Evolutionary conservation across 306 rosid genomes (phyloP).

Genomic region (Aeschynomene evenia): DNA sequence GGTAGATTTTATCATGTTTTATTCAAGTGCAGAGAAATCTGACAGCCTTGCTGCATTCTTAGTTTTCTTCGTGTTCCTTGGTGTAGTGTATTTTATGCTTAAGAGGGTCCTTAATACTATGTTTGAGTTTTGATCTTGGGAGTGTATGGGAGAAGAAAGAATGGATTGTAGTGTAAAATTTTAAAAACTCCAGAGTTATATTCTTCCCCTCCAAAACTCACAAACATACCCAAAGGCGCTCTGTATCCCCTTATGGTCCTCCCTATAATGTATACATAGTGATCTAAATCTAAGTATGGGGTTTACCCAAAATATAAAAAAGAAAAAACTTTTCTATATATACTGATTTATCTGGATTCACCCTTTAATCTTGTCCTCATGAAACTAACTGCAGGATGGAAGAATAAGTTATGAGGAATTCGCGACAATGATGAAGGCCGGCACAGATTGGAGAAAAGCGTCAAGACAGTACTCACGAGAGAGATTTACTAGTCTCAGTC

Average conservation of each 20-base stretch:
- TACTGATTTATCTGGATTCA: slow-evolving; percentile 12
- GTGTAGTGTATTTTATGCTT: neutral
- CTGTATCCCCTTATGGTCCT: neutral
- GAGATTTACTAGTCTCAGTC: slow-evolving; percentile 76
- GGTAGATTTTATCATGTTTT: neutral
- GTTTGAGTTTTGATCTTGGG: too few species aligned
- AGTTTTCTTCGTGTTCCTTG: neutral
- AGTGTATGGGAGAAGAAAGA: too few species aligned
- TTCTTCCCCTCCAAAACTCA: too few species aligned
- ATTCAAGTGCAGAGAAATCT: neutral
- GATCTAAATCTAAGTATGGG: neutral
- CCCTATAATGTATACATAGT: neutral
- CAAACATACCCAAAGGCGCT: too few species aligned
- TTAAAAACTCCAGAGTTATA: too few species aligned
- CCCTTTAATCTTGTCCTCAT: slow-evolving; percentile 11
- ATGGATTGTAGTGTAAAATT: too few species aligned
- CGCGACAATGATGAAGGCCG: slow-evolving; percentile 92
- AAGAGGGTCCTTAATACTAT: neutral
- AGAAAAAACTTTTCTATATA: neutral
- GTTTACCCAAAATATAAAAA: neutral
- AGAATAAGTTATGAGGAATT: slow-evolving; percentile 87
- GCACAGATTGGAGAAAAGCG: slow-evolving; percentile 98
- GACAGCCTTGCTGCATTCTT: neutral
- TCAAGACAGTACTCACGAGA: slow-evolving; percentile 96
- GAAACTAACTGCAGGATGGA: slow-evolving; percentile 71